Evolutionary conservation across 2,329 filamentous ascomycete genomes (phyloP), one percentile per base, ranked within the genome.

Genomic region (Hymenoscyphus infarciens): DNA sequence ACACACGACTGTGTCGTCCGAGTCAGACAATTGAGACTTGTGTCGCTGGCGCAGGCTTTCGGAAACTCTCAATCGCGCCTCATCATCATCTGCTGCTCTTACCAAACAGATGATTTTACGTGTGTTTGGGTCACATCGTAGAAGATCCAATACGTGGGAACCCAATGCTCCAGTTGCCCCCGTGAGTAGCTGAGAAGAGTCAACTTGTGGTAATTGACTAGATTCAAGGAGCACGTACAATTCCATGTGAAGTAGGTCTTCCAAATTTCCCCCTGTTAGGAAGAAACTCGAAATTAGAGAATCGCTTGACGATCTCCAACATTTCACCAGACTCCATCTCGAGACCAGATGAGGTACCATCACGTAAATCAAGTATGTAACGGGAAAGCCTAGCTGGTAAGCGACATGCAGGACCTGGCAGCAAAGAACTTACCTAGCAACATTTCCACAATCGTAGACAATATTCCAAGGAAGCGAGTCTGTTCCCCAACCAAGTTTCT

Each of bases 391-490:
- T 64, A 31, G 8, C 16, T 35, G 3, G 15, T 60, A 22, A 61
- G 61, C n/a, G 25, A 15, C 5, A 22, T 10, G 25, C 61, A 5
- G 1, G 6, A 39, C 8, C 25, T 38, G 35, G 5, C 33, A 22
- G 15, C 11, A 16, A 42, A 8, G 35, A 22, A 55, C 63, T 62
- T 57, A 70, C 70, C 39, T 61, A 16, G 76, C 66, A n/a, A 87
- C 74, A 1, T 78, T 85, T 0, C 83, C 82, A 61, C 80, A 81
- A 63, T 88, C 83, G 66, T 87, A 86, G 0, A 88, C 79, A 1
- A 87, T 71, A 62, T 84, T 87, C 63, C 82, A 75, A 0, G 85
- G 83, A 1, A 87, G n/a, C 31, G 55, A 56, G 5, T 56, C 16
- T n/a, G 29, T n/a, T 58, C 38, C 60, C 35, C 35, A 38, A 38